Base-by-base conservation (phyloP, 441 rosid genomes). In the Jatropha multifida region DNA sequence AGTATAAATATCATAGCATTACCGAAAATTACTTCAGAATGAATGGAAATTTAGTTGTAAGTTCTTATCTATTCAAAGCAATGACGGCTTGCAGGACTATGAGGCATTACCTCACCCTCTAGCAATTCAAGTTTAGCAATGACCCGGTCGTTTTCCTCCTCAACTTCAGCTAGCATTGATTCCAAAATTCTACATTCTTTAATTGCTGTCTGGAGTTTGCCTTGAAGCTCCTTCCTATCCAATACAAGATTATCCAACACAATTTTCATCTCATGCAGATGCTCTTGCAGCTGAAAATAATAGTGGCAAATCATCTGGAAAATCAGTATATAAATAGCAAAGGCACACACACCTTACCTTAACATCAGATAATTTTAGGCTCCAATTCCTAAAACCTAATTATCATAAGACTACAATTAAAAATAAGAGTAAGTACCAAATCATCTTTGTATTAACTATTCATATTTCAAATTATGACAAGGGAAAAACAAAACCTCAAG, bases 201-300 rank as follows among this genome's bases (percentile, higher is more conserved):
- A 48, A 81, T 70, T 7, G 87, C 90, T 76, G 73, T 75, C 12
- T 81, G 86, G 20, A 88, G 87, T 77, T 67, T 88, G 52, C 82
- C 88, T 46, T 84, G 87, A 32, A 90, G 85, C 78, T 86, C 89
- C 73, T 87, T 85, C 78, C 84, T 86, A 18, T 87, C 85, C 87
- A 87, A 81, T 59, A 82, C 71, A 63, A 90, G 88, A 77, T 65
- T 80, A 77, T 88, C 90, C 79, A 91, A 51, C 81, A 86, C 90
- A 69, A 81, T 83, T 74, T 81, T 81, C 88, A 88, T 74, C 73
- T 86, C 85, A 38, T 73, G 73, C 73, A 86, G 70, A 73, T 82
- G 80, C 69, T 85, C 83, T 77, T 91, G 96, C 78, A 94, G 87
- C 99, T 94, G 89, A 76, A 87, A 77, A 77, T 26, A 44, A 74